Base-by-base conservation (phyloP, 495 filamentous ascomycete genomes). In the Bacidia rubella region DNA sequence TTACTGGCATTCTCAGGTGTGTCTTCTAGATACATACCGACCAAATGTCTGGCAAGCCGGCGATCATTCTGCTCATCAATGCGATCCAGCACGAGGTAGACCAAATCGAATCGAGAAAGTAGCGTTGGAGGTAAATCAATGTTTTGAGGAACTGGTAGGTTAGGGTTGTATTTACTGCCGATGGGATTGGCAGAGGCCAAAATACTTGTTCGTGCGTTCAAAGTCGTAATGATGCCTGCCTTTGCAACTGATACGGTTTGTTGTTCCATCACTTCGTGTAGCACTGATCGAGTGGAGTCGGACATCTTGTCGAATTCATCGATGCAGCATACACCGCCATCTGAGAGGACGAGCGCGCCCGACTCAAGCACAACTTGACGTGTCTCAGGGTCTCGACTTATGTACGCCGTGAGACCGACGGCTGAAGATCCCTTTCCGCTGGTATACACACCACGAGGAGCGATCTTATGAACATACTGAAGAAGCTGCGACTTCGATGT, bases 221-320 rank as follows among this genome's bases (percentile, higher is more conserved):
- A 73, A 1, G 92, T 97, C 2, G 92, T 98, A 68, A 98, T 98
- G 69, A 98, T 98, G 60, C 92, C 92, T 1, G 92, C 92, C 72
- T 98, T 98, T 54, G 92, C 92, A 54, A 98, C 93, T 1, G 93
- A 97, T 11, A 98, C 90, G 1, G 92, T 98, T 71, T 98, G 92
- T 67, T 98, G 92, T 63, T 98, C 92, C 92, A 98, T 98, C 17
- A 98, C 92, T 80, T 98, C 92, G 74, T 98, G 92, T 29, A 98
- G 75, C 10, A 97, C 92, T 2, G 90, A 95, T 29, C 92, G 82
- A 0, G 93, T 97, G 22, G 89, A 79, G 51, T 98, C 92, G 49
- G 84, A 89, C 92, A 98, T 98, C 68, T 98, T 98, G 73, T 98
- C 92, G 59, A 98, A 98, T 66, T 98, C 92, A 60, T 98, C 92